Evolutionary conservation across 1,284 basidiomycete species (phyloP), one percentile per base, ranked within the genome.

Genomic region (Megacollybia platyphylla): DNA sequence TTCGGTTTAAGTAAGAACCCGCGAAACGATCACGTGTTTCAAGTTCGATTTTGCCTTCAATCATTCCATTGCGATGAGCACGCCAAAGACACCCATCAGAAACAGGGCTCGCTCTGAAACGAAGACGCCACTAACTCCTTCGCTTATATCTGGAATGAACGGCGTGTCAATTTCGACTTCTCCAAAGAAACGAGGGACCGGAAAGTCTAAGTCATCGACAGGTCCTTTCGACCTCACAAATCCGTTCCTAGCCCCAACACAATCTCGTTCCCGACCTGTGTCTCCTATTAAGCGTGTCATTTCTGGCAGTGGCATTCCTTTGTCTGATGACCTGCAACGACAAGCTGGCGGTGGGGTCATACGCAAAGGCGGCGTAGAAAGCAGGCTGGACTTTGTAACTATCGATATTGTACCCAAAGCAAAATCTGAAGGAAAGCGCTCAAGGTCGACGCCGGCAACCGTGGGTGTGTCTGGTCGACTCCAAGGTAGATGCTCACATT

Each of bases 321-420:
- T 76, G 30, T 69, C 70, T 0, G 73, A 75, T 39, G 67, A 68
- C 2, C 57, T 82, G 4, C 65, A 74, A 39, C 67, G 73, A 2
- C 80, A 85, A 52, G 78, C 79, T 0, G 73, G 68, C 46, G 59
- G 58, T 2, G 81, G 81, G 3, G 69, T 87, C 7, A 76, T 87
- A 46, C 64, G 81, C 27, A 82, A 76, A 48, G 85, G 84, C 27
- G 83, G 83, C 5, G 60, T 86, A 10, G 85, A 87, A 56, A 80
- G 77, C 48, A 68, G 80, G 47, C 61, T 87, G 17, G 77, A 87
- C 41, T 78, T 86, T 17, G 72, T 87, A 44, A 76, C 75, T 0
- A 64, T 68, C 32, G 75, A 77, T 50, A 73, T 75, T 49, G 59
- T 70, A 37, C 70, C 71, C 7, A 70, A 70, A 8, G 61, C 70